A percentile compares a stretch with the other conserved stretches of the same genome.
These are phyloP conservation scores for Balansia obtecta DNA, from an alignment of 2,329 filamentous ascomycete species.

Conservation along the genomic window DNA sequence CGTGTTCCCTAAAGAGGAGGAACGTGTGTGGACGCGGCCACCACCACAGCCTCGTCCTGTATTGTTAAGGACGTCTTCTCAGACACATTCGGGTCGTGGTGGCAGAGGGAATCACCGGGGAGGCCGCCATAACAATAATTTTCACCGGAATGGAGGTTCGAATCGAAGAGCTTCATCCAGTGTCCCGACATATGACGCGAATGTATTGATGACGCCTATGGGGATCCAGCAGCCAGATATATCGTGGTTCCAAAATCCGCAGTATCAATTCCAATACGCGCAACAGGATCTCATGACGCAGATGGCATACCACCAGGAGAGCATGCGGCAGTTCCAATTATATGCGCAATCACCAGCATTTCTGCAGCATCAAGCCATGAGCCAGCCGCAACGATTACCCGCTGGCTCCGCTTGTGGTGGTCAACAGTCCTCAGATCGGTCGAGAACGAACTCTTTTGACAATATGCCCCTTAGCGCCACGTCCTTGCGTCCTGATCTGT, in stretches of 20 bases:
- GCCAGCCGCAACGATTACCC: conserved; percentile 20
- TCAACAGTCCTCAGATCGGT: conserved; percentile 31
- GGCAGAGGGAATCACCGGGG: conserved; percentile 37
- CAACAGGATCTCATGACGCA: conserved; percentile 29
- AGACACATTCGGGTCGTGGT: conserved; percentile 38
- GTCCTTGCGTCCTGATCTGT: conserved; percentile 42
- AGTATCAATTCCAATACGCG: conserved; percentile 28
- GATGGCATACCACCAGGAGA: conserved; percentile 26
- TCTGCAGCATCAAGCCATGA: conserved; percentile 22
- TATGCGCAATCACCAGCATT: conserved; percentile 23
- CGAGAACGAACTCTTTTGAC: conserved; percentile 52
- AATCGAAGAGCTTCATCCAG: conserved; percentile 41
- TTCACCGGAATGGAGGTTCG: conserved; percentile 18
- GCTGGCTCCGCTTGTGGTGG: conserved; percentile 12
- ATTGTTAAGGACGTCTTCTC: conserved; percentile 48
- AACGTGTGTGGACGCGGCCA: conserved; percentile 47
- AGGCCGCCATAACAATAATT: conserved; percentile 32
- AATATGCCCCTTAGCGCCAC: conserved; percentile 45
- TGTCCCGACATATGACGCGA: conserved; percentile 36
- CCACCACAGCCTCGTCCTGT: conserved; percentile 40
- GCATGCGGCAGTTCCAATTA: conserved; percentile 22
- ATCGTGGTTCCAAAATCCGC: conserved; percentile 34
- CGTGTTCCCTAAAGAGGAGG: conserved; percentile 75
- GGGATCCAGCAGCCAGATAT: conserved; percentile 33
- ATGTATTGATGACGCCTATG: conserved; percentile 32